Base-by-base conservation (phyloP, 225 moss, liverwort and hornwort genomes). In the Asterella californica region DNA sequence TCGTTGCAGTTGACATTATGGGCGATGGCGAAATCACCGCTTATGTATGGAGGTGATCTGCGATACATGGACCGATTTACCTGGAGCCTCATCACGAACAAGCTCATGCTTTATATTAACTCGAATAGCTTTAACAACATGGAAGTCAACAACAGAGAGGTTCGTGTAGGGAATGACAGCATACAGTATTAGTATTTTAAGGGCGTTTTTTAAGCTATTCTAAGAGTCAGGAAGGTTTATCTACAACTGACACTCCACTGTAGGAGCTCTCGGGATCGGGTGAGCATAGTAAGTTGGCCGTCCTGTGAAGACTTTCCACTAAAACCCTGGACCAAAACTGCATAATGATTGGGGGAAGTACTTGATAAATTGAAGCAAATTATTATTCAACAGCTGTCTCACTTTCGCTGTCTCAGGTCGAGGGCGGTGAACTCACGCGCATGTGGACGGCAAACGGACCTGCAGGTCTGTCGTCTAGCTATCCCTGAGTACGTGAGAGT, bases 71-170 rank as follows among this genome's bases (percentile, higher is more conserved):
- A 82, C 34, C 32, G 14, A 27, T 36, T n/a, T 38, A 82, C 68
- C 29, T 52, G 64, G n/a, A 14, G 67, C 54, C 76, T 82, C 9
- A 36, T 82, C 67, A 82, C 82, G 24, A 75, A 82, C 68, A 59
- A 21, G n/a, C 65, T 77, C 21, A 65, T 82, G 24, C 76, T 82
- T 19, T 63, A 82, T 15, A 82, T 76, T 30, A 82, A 82, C 66
- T 48, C 64, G 10, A 68, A 81, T 9, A 81, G 81, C 29, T 68
- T 22, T 21, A 54, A 47, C 25, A 81, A 81, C 47, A 83, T 80
- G 36, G 88, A 92, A 87, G 90, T 76, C 76, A 11, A 62, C 32
- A 70, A 33, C 32, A 15, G 32, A 32, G 65, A 65, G 65, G 32
- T 32, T 65, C 14, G 32, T 65, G 30, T 32, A 33, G 9, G 4